These are phyloP conservation scores for Hansenula anomala DNA, from an alignment of 1,139 yeast genomes.

Conservation along the genomic window DNA sequence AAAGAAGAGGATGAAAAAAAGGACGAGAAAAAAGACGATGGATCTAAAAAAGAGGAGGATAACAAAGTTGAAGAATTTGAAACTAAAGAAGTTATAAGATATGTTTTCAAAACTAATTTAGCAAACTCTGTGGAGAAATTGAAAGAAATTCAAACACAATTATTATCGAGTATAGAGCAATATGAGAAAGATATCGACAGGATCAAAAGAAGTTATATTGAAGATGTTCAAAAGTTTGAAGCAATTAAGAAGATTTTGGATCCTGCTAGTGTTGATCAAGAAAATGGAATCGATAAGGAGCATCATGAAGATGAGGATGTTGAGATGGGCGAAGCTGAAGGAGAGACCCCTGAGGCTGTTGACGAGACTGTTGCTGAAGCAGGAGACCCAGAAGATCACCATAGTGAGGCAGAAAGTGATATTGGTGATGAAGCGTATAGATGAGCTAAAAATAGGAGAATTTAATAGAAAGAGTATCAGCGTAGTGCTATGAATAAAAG, in stretches of 20 bases:
- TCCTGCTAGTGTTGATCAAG: no score
- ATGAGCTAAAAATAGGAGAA: no score
- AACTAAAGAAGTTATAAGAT: conserved; percentile 1
- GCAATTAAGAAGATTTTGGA: conserved; percentile 13
- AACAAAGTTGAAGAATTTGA: no score
- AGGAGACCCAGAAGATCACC: background rate
- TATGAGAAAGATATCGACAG: conserved; percentile 12
- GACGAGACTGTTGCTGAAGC: background rate
- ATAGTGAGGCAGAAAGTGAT: background rate
- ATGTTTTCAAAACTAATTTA: conserved; percentile 2
- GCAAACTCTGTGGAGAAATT: conserved; percentile 6
- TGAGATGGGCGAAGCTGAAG: background rate
- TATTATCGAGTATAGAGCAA: conserved; percentile 4
- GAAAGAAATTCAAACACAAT: conserved; percentile 5
- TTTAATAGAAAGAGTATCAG: no score
- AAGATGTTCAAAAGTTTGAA: conserved; percentile 13
- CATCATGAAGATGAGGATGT: background rate
- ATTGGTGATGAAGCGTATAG: background rate
- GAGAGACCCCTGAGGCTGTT: background rate
- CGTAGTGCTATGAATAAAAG: no score
- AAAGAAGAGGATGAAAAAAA: conserved; percentile 6
- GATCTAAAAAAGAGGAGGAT: conserved; percentile 3
- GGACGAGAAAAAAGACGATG: conserved; percentile 3
- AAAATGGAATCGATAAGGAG: conserved; percentile 4
- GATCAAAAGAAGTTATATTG: conserved; percentile 10